Percentiles rank a stretch among this genome's conserved stretches.
Evolutionary conservation across 163 green algal genomes (phyloP).

Genomic region (Prototheca wickerhamii): DNA sequence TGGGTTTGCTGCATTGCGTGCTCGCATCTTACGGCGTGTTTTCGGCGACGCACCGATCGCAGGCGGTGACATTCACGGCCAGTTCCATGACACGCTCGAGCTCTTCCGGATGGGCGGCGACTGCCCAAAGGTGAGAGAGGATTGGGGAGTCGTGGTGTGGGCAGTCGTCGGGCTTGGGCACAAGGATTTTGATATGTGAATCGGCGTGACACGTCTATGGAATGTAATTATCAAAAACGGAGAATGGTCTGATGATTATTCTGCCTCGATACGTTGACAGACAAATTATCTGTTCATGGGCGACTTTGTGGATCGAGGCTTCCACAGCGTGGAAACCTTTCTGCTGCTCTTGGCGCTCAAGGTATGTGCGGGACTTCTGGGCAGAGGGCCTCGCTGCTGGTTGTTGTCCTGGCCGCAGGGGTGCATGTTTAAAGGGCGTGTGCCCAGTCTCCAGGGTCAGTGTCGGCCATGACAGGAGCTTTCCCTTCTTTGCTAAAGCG

Average conservation of each 20-base stretch:
- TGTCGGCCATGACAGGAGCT: too few relatives aligned
- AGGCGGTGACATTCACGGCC: conserved; percentile 95
- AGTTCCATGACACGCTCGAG: conserved; percentile 96
- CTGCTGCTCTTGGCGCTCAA: conserved; percentile 94
- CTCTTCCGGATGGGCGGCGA: conserved; percentile 95
- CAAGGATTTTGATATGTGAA: too few relatives aligned
- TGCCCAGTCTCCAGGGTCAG: too few relatives aligned
- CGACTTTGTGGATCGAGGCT: conserved; percentile 96
- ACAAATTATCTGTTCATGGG: conserved; percentile 99
- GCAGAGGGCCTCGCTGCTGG: neutral
- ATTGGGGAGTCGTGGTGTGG: too few relatives aligned
- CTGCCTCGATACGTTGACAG: conserved; percentile 23
- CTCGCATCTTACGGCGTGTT: conserved; percentile 15
- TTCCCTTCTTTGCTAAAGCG: too few relatives aligned
- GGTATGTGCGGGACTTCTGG: conserved; percentile 34
- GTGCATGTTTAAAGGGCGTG: too few relatives aligned
- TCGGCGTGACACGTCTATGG: neutral
- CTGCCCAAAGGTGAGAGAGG: conserved; percentile 46
- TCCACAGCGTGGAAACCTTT: conserved; percentile 92
- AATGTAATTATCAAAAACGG: neutral
- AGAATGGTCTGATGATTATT: too few relatives aligned
- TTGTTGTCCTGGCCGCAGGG: neutral
- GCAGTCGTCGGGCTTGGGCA: too few relatives aligned
- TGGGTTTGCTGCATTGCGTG: neutral
- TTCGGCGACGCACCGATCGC: conserved; percentile 27